Base-by-base conservation (phyloP, 2,329 filamentous ascomycete genomes). In the Biscogniauxia marginata region DNA sequence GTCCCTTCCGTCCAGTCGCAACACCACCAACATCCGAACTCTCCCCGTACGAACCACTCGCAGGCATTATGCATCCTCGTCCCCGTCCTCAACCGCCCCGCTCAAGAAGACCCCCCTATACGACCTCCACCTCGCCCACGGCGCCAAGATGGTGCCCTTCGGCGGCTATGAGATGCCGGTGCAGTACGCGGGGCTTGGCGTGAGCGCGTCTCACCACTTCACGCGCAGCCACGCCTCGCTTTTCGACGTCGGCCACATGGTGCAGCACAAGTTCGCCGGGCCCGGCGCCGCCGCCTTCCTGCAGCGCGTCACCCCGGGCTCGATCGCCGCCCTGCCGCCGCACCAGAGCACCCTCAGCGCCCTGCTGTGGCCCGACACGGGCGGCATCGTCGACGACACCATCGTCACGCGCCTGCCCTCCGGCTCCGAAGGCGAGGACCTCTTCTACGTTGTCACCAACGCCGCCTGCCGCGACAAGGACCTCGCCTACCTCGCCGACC, bases 231-330 rank as follows among this genome's bases (percentile, higher is more conserved):
- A 93, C 74, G 89, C 91, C 56, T 96, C 92, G 62, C 78, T 99
- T 62, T 99, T 99, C 70, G 95, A 99, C 74, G 95, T 98, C 53
- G 89, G 89, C 72, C 95, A 98, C 77, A 98, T 98, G 93, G 92
- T 88, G 61, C 93, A 96, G 77, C 92, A 96, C 73, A 83, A 87
- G 63, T 86, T 99, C 71, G 84, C 84, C 51, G 95, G 95, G 0
- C 85, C 91, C 6, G 89, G 89, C 30, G 93, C 91, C 4, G 82
- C 88, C 22, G 84, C 84, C 4, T 95, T 98, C 71, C 83, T 99
- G 34, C 87, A 96, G 78, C 86, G 79, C 63, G 79, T 99, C 59
- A 96, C 93, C 0, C 95, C 95, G 0, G 87, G 88, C 11, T 85
- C 86, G 46, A 79, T 95, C 50, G 79, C 81, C 49, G 77, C 79